Evolutionary conservation across 192 early-diverging fungal species (phyloP).

Genomic region (Fimicolochytrium jonesii): DNA sequence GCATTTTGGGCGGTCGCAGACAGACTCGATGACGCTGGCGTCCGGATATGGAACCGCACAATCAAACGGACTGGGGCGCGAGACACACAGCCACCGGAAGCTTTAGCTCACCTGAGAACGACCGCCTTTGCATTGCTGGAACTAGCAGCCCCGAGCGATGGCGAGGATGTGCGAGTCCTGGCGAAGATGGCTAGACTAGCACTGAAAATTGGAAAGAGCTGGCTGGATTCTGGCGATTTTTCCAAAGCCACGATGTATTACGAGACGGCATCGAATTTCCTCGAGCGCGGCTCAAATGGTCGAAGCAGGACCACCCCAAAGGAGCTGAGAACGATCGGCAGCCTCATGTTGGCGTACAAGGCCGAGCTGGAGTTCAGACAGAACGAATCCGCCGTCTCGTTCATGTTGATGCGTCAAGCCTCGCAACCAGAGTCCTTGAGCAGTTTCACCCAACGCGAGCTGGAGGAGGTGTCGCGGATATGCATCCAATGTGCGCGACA

Average conservation of each 20-base stretch:
- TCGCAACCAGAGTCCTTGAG: neutral
- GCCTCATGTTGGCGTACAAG: neutral
- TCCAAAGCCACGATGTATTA: neutral
- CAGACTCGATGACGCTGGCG: conserved; percentile 5
- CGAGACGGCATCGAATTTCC: neutral
- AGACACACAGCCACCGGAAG: neutral
- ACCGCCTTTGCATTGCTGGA: conserved; percentile 6
- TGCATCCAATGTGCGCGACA: conserved; percentile 9
- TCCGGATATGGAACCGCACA: conserved; percentile 17
- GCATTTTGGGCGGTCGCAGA: neutral
- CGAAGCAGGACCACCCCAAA: neutral
- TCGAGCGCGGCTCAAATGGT: neutral
- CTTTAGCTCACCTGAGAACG: neutral
- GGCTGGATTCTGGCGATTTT: conserved; percentile 2
- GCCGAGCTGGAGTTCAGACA: conserved; percentile 14
- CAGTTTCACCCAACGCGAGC: neutral
- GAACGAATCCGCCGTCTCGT: conserved; percentile 7
- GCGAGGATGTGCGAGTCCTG: neutral
- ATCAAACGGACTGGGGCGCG: conserved; percentile 7
- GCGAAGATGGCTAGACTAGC: neutral
- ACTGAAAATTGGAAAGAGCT: conserved; percentile 13
- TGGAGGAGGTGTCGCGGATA: neutral
- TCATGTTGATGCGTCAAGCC: conserved; percentile 17
- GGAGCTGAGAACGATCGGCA: neutral
- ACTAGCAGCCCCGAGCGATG: conserved; percentile 11